These are phyloP conservation scores for Camelina hispida DNA, from an alignment of 345 rosid species.

Conservation along the genomic window DNA sequence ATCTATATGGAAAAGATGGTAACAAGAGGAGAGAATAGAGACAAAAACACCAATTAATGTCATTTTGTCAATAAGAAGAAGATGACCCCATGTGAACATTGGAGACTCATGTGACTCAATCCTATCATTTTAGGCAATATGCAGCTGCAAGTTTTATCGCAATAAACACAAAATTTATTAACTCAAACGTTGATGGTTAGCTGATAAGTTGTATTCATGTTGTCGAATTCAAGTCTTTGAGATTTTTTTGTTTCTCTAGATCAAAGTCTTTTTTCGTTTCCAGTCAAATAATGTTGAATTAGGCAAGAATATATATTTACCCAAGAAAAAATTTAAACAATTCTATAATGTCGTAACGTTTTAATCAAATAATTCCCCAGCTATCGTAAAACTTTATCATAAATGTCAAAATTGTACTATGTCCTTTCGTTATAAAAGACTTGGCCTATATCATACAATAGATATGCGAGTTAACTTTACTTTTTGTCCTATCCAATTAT, in stretches of 20 bases:
- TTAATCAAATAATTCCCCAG: slow-evolving; percentile 14
- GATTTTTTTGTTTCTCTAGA: not conserved
- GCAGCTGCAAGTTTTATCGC: slow-evolving; percentile 19
- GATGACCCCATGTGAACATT: slow-evolving; percentile 50
- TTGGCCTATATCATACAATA: slow-evolving; percentile 31
- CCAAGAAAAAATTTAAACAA: slow-evolving; percentile 2
- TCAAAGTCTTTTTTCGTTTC: not conserved
- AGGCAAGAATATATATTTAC: not conserved
- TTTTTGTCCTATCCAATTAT: slow-evolving; percentile 38
- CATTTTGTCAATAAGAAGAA: slow-evolving; percentile 45
- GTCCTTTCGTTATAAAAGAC: slow-evolving; percentile 37
- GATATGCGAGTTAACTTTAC: slow-evolving; percentile 23
- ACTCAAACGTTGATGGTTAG: slow-evolving; percentile 8
- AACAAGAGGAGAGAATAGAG: slow-evolving; percentile 38
- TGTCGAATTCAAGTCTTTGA: not conserved
- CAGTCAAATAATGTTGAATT: not conserved
- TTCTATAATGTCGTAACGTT: slow-evolving; percentile 17
- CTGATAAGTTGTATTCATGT: not conserved
- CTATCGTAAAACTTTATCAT: slow-evolving; percentile 33
- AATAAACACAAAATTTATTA: slow-evolving; percentile 19
- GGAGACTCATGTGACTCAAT: slow-evolving; percentile 44
- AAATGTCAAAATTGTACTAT: slow-evolving; percentile 46
- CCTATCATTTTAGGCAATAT: slow-evolving; percentile 35
- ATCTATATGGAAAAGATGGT: slow-evolving; percentile 23
- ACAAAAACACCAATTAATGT: slow-evolving; percentile 43